Evolutionary conservation across 331 rosid genomes (phyloP), one percentile per base, ranked within the genome.

Genomic region (Ulmus americana): DNA sequence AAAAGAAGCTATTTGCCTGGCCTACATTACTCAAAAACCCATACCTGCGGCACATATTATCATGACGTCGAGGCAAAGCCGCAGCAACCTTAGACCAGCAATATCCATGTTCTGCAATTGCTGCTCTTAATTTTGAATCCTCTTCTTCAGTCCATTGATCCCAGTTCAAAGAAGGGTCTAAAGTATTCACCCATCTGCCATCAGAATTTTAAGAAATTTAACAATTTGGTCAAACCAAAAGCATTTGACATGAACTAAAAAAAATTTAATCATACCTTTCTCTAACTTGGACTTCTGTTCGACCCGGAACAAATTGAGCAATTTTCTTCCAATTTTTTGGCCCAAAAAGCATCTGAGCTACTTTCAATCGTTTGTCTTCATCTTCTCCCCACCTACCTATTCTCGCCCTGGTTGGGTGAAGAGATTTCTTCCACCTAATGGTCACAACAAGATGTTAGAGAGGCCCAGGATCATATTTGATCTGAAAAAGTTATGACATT

Each of bases 81-180:
- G 81, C 81, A 70, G 98, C 95, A 77, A 89, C 82, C 85, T 89
- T 92, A 64, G 98, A 72, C 98, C 98, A 92, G 82, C 90, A 85
- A 78, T 69, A 77, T 70, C 97, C 95, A 59, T 83, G 80, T 68
- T 85, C 87, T 28, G 41, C 71, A 64, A 89, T 83, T 68, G 97
- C 98, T 66, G 64, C 78, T 80, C 76, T 79, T 64, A 92, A 76
- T 72, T 80, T 85, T 50, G 74, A 73, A 81, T 92, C 98, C 81
- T 92, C 98, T 76, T 89, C 95, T 70, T 75, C 64, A 8, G 95
- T 85, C 97, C 98, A 92, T 38, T 73, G 74, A 63, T 83, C 83
- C 82, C 84, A 83, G 60, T 77, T 92, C 79, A 90, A 71, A 61
- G 85, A 78, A 55, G 97, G 95, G 73, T 90, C 95, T 71, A 90